Conservation (phyloP, 768 basidiomycete species). For the Mycena venus region DNA sequence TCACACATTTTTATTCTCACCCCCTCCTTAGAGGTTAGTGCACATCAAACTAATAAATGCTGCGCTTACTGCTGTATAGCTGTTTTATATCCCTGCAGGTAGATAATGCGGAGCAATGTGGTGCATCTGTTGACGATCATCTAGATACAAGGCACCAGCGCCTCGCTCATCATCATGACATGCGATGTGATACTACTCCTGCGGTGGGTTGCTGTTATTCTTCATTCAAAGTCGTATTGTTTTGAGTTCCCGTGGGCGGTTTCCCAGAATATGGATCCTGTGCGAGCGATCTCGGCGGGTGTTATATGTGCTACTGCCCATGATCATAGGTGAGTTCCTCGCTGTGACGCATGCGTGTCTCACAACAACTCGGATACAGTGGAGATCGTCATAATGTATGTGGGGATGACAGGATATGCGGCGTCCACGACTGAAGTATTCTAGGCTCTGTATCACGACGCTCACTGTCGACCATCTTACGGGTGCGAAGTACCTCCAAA, state of each 20-base stretch:
- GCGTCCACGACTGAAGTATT: too few relatives aligned
- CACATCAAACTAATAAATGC: background rate
- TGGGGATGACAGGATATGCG: background rate
- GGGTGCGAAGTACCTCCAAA: background rate
- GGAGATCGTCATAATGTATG: background rate
- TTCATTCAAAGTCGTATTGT: background rate
- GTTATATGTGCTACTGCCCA: background rate
- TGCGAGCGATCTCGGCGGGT: background rate
- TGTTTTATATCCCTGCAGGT: background rate
- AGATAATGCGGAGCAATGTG: background rate
- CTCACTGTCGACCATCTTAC: background rate
- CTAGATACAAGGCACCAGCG: background rate
- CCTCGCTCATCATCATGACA: background rate
- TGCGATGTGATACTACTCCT: background rate
- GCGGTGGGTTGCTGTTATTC: background rate
- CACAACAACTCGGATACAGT: background rate
- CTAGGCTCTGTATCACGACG: background rate
- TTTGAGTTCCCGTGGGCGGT: background rate
- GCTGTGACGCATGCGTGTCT: background rate
- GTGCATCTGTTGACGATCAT: background rate
- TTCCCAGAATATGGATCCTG: constrained; percentile 15
- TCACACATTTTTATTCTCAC: background rate
- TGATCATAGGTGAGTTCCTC: constrained; percentile 1
- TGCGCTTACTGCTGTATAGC: background rate
- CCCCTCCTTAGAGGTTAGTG: background rate